These are phyloP conservation scores for Penicillium frequentans DNA, from an alignment of 2,329 filamentous ascomycete species.

Conservation along the genomic window DNA sequence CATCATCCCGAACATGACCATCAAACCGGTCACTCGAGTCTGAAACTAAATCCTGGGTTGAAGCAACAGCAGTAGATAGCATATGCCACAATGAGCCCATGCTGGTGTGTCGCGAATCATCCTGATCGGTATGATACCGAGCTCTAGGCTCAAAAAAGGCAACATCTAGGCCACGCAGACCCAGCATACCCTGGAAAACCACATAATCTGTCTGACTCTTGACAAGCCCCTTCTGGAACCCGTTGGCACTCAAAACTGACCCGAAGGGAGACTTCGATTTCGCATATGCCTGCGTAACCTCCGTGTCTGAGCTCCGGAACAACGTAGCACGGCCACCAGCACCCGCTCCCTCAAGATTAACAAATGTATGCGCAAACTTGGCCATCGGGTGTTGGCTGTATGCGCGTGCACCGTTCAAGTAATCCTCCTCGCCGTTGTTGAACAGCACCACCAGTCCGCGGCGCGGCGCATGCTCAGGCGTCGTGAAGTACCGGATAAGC, in stretches of 20 bases:
- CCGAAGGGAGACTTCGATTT: slow-evolving; percentile 75
- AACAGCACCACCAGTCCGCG: slow-evolving; percentile 80
- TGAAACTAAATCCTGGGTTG: slow-evolving; percentile 68
- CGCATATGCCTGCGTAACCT: slow-evolving; percentile 78
- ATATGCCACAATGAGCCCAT: slow-evolving; percentile 82
- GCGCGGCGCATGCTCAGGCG: slow-evolving; percentile 67
- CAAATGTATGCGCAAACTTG: slow-evolving; percentile 78
- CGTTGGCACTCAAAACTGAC: slow-evolving; percentile 77
- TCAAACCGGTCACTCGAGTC: slow-evolving; percentile 68
- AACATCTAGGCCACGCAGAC: slow-evolving; percentile 84
- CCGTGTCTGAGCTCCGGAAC: slow-evolving; percentile 83
- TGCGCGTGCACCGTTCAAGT: slow-evolving; percentile 78
- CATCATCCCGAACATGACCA: slow-evolving; percentile 56
- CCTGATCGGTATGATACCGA: slow-evolving; percentile 87
- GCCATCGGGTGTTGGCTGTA: slow-evolving; percentile 82
- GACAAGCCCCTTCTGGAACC: slow-evolving; percentile 76
- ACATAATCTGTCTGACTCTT: slow-evolving; percentile 87
- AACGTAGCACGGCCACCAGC: slow-evolving; percentile 84
- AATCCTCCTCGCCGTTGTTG: slow-evolving; percentile 97
- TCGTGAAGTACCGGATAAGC: slow-evolving; percentile 81
- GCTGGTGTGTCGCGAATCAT: slow-evolving; percentile 75
- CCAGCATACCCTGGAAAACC: slow-evolving; percentile 74
- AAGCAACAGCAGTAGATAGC: slow-evolving; percentile 79
- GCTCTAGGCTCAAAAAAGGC: slow-evolving; percentile 86
- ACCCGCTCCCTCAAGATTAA: slow-evolving; percentile 93